Evolutionary conservation across 2,329 filamentous ascomycete species (phyloP).

Genomic region (Setomelanomma holmii): DNA sequence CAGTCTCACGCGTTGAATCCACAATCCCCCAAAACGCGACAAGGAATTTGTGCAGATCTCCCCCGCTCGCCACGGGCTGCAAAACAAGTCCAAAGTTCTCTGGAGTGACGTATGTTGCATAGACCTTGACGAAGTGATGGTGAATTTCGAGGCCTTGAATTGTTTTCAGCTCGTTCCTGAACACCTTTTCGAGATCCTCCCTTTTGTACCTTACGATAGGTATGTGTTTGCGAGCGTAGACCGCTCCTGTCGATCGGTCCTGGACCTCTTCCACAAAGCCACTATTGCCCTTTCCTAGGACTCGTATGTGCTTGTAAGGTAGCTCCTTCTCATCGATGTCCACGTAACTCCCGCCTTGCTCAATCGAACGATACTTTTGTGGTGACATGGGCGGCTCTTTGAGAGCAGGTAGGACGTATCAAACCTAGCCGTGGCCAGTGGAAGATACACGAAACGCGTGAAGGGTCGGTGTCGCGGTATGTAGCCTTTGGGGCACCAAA

Average conservation of each 20-base stretch:
- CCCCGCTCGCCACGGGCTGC: constrained; percentile 23
- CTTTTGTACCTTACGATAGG: background rate
- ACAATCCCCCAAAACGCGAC: background rate
- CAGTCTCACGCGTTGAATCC: background rate
- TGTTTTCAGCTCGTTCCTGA: constrained; percentile 16
- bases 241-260: background rate
- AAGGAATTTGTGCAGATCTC: constrained; percentile 26
- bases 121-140: constrained; percentile 20
- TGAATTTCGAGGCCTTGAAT: constrained; percentile 15
- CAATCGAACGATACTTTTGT: background rate
- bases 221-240: constrained; percentile 6
- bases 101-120: constrained; percentile 15
- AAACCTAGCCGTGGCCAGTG: too few species aligned
- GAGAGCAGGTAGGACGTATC: too few species aligned
- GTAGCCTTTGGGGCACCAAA: too few species aligned
- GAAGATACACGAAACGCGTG: too few species aligned
- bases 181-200: constrained; percentile 2
- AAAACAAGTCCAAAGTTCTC: constrained; percentile 19
- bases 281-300: background rate
- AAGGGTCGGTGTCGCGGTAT: too few species aligned
- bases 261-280: constrained; percentile 1
- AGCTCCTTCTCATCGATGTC: background rate
- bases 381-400: too few species aligned
- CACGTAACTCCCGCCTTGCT: constrained; percentile 3
- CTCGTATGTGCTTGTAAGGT: background rate